Conservation (phyloP, 345 rosid species). For the Populus simonii region DNA sequence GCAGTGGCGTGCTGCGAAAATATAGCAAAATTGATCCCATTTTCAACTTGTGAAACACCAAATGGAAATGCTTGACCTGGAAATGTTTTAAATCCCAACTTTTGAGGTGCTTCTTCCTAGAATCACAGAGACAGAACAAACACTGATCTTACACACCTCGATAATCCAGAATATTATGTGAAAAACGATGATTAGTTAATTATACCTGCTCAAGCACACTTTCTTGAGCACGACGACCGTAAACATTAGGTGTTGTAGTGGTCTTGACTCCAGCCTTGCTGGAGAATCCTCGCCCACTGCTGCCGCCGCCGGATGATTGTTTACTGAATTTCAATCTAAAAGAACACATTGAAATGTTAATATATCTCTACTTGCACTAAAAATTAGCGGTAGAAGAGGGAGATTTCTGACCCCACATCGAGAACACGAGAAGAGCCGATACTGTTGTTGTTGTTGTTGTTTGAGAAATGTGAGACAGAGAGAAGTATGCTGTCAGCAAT, state of each 20-base stretch:
- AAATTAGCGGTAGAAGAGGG: not conserved
- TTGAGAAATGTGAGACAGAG: slow-evolving; percentile 12
- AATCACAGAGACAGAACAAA: slow-evolving; percentile 4
- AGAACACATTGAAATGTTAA: slow-evolving; percentile 1
- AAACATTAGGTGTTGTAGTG: slow-evolving; percentile 30
- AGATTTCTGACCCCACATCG: slow-evolving; percentile 23
- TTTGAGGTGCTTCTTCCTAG: slow-evolving; percentile 52
- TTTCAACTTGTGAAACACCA: slow-evolving; percentile 72
- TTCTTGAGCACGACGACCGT: slow-evolving; percentile 49
- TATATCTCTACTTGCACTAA: not conserved
- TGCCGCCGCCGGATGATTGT: slow-evolving; percentile 22
- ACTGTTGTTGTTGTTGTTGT: not conserved
- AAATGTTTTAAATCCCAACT: slow-evolving; percentile 44
- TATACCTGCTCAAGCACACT: slow-evolving; percentile 57
- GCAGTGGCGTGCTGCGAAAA: slow-evolving; percentile 84
- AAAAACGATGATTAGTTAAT: not conserved
- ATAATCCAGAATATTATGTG: not conserved
- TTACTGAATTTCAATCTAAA: slow-evolving; percentile 49
- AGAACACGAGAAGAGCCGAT: slow-evolving; percentile 15
- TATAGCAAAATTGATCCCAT: slow-evolving; percentile 78
- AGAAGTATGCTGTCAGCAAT: slow-evolving; percentile 11
- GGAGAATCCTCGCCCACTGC: slow-evolving; percentile 24
- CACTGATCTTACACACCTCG: not conserved
- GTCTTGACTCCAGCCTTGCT: slow-evolving; percentile 46
- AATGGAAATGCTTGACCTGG: slow-evolving; percentile 77